A percentile compares a stretch with the other conserved stretches of the same genome.
Evolutionary conservation across 257 asterid genomes (phyloP).

Genomic region (Solanum chiquidenum): DNA sequence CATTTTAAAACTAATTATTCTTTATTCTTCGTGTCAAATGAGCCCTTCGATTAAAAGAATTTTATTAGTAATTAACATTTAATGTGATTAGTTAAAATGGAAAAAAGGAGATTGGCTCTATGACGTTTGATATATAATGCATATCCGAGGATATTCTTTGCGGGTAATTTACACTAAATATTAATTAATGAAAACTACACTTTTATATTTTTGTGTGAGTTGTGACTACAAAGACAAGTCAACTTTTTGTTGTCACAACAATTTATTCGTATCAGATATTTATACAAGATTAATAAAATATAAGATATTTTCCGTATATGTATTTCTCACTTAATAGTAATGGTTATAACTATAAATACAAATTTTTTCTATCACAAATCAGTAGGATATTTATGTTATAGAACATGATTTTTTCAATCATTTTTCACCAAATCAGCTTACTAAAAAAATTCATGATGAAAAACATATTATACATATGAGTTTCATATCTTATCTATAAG

Average conservation of each 20-base stretch:
- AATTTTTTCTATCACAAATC: too few relatives aligned
- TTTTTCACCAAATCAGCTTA: too few relatives aligned
- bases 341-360: neutral
- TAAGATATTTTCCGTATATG: neutral
- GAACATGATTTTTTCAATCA: too few relatives aligned
- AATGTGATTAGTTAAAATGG: neutral
- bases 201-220: neutral
- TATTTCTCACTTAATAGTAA: neutral
- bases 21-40: neutral
- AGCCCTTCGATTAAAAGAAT: neutral
- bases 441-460: too few relatives aligned
- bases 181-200: neutral
- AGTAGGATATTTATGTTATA: too few relatives aligned
- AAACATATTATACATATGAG: neutral
- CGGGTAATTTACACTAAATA: neutral
- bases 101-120: neutral
- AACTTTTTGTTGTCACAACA: neutral
- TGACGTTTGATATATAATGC: neutral
- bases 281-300: neutral
- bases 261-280: neutral
- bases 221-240: neutral
- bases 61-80: neutral
- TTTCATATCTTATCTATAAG: neutral
- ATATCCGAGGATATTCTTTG: conserved; percentile 21
- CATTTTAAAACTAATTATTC: too few relatives aligned